Base-by-base conservation (phyloP, 371 early-diverging fungal species). In the Choanephora cucurbitarum region DNA sequence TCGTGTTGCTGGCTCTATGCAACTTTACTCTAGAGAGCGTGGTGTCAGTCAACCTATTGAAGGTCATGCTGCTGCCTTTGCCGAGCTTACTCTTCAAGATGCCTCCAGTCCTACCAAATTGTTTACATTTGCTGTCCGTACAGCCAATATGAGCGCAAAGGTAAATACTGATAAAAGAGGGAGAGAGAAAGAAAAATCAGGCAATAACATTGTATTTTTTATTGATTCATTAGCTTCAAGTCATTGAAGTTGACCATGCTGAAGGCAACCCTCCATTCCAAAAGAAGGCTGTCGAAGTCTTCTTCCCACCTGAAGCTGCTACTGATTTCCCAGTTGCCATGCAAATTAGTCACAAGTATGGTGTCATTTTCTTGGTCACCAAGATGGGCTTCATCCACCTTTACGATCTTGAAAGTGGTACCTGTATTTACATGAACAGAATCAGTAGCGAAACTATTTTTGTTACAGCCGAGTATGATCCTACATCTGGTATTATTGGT, bases 381-480 rank as follows among this genome's bases (percentile, higher is more conserved):
- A 98, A 97, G 78, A 92, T 88, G 70, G 98, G 98, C n/a, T 97
- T 91, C 68, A 91, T 98, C 55, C 97, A 98, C 67, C 77, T 98
- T 28, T 97, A 94, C 74, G 97, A 97, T 64, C 79, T 98, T 42
- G 97, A 95, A 70, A 82, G 91, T 9, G 97, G 95, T 31, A 84
- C 88, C 14, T 93, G 94, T 72, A 87, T 98, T 46, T 98, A 90
- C 75, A 93, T 93, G 89, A 97, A 97, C 78, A 87, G 98, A 57
- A 96, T 98, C 59, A 91, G 90, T 61, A 93, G 91, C 32, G 99
- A 97, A 52, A 96, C 99, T 22, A 91, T 98, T 55, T 98, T 98
- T 82, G 93, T 94, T 34, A 93, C 98, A 52, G 89, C 96, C n/a
- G 95, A 94, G 64, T 85, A 91, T 59, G 89, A 91, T 44, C 77